Percentiles rank a stretch among this genome's conserved stretches.
Evolutionary conservation across 345 rosid genomes (phyloP).

Genomic region (Erodium maritimum): DNA sequence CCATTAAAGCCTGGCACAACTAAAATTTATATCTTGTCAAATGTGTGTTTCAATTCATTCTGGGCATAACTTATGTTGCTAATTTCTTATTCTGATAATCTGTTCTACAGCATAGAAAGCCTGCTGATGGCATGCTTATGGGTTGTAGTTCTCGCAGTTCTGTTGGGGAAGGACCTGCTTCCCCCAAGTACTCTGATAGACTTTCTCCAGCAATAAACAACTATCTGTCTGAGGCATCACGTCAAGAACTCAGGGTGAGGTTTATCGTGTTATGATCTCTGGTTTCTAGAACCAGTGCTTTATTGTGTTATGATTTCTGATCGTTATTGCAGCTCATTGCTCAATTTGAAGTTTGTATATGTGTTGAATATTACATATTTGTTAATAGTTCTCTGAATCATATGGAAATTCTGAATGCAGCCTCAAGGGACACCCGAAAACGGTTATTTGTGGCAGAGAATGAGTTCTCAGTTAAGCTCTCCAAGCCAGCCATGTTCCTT

Average conservation of each 20-base stretch:
- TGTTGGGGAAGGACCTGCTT: conserved; percentile 66
- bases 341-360: too few species aligned
- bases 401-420: conserved; percentile 23
- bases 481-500: conserved; percentile 97
- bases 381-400: too few species aligned
- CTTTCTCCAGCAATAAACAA: conserved; percentile 92
- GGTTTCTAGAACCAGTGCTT: too few species aligned
- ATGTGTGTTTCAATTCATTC: not conserved
- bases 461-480: conserved; percentile 92
- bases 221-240: too few species aligned
- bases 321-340: too few species aligned
- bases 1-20: too few species aligned
- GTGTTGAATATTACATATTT: too few species aligned
- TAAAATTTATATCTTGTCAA: too few species aligned
- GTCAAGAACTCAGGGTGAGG: too few species aligned
- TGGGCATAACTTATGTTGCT: too few species aligned
- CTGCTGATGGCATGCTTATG: conserved; percentile 78
- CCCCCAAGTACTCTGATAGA: conserved; percentile 94
- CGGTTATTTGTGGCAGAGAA: conserved; percentile 91
- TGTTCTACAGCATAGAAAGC: conserved; percentile 68
- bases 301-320: too few species aligned
- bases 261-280: too few species aligned
- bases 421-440: conserved; percentile 92
- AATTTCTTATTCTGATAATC: conserved; percentile 5
- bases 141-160: conserved; percentile 88